Base-by-base conservation (phyloP, 108 stramenopile genomes). In the Cyclostephanos invisitatus region DNA sequence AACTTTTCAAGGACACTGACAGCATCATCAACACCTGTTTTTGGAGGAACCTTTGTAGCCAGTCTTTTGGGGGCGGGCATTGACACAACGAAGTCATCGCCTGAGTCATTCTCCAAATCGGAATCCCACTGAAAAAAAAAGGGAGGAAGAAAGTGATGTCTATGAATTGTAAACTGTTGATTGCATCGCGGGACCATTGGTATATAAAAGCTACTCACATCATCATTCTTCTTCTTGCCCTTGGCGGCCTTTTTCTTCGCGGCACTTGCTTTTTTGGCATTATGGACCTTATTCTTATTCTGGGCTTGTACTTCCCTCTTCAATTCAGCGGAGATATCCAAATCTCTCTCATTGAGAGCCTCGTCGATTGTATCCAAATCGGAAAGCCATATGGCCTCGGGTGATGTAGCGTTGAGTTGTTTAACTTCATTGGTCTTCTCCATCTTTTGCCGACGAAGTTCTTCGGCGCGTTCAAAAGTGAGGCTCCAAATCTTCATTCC, bases 401-500 rank as follows among this genome's bases (percentile, higher is more conserved):
- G 94, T 29, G 76, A 21, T 35, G 91, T 98, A n/a, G 80, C 81
- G 68, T 91, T 77, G 17, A 99, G 88, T 47, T 68, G 73, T 28
- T 82, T 79, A 27, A 98, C 89, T 72, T 91, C 97, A 5, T 48
- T 60, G 7, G 87, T 82, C 80, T 98, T 97, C 54, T 86, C 93
- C 42, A 67, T 87, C 36, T 94, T 92, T 72, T 98, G 82, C 37
- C 57, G 83, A 27, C 89, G 86, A 49, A 99, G 90, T 61, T 96
- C 81, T 46, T 91, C 85, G 9, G 98, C 98, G 73, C 90, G 96
- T 83, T 99, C 99, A 48, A 84, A 84, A 0, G 99, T 99, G n/a
- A 99, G 85, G 51, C 80, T 91, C 98, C 98, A 98, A 61, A 99
- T 85, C 75, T 97, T 97, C 98, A 99, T 96, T 51, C 95, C 93